Base-by-base conservation (phyloP, 2,329 filamentous ascomycete genomes). In the Aspergillus pseudotamarii region DNA sequence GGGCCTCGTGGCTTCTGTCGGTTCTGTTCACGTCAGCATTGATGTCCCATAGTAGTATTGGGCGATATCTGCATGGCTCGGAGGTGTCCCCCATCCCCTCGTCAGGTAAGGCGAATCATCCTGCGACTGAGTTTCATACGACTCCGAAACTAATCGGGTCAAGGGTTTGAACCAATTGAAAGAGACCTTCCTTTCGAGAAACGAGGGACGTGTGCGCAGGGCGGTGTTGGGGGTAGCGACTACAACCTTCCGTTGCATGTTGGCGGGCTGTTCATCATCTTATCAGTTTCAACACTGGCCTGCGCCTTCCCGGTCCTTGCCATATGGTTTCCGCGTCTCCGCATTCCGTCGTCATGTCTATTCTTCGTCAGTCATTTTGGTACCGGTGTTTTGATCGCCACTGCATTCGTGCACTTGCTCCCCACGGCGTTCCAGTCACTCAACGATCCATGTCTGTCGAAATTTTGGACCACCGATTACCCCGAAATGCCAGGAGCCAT, bases 331-430 rank as follows among this genome's bases (percentile, higher is more conserved):
- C 85, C 84, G 43, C 82, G 83, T 56, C 82, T 88, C 60, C 84
- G 82, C 58, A 84, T 85, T 60, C 88, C 89, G 58, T 83, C 83
- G 0, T 66, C 68, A 2, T 72, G 70, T 28, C 65, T 73, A 6
- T 73, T 74, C 30, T 72, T 72, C 66, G 89, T 88, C 71, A 87
- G 90, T 67, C 90, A 93, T 79, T 91, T 92, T 68, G 91, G 92
- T 72, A 95, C 92, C 1, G 92, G 92, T 63, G 92, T 95, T 23
- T 82, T 95, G n/a, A 89, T 95, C 65, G 91, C 92, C 12, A 95
- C 92, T 1, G 91, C 92, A 60, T 95, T 95, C 72, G 91, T 94
- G 30, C 91, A 94, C 79, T 82, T 91, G 14, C 84, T 90, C 4
- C 89, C 87, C 59, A 91, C 86, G 30, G 89, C 89, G 0, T 91